These are phyloP conservation scores for Paspalum vaginatum DNA, from an alignment of 176 grass and related monocot species.

Conservation along the genomic window DNA sequence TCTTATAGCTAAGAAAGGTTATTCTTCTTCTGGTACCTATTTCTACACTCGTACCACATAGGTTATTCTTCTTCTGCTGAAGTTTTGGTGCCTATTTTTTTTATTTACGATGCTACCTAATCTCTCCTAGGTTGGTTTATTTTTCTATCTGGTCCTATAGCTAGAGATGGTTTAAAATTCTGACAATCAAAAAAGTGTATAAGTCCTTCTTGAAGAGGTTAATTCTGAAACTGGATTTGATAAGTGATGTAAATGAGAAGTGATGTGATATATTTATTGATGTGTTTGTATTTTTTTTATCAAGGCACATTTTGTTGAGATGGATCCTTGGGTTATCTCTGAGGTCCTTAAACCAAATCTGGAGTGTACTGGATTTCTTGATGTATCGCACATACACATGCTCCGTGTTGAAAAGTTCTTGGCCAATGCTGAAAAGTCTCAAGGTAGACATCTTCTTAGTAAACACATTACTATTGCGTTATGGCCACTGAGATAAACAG, in stretches of 20 bases:
- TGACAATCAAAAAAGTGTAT: constrained; percentile 11
- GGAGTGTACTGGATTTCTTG: constrained; percentile 82
- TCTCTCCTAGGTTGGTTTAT: neutral
- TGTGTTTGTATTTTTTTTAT: constrained; percentile 30
- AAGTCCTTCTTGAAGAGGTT: neutral
- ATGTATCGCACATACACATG: constrained; percentile 82
- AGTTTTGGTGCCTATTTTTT: neutral
- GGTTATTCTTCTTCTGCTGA: too few relatives aligned
- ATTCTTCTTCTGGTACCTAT: too few relatives aligned
- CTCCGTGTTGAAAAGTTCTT: constrained; percentile 83
- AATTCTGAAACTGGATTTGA: constrained; percentile 12
- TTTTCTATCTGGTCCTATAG: constrained; percentile 16
- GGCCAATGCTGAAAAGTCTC: constrained; percentile 65
- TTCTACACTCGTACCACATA: neutral
- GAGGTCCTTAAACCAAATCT: constrained; percentile 85
- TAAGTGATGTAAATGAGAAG: constrained; percentile 17
- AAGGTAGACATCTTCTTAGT: constrained; percentile 48
- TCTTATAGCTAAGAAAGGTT: neutral
- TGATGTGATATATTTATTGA: neutral
- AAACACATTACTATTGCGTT: neutral
- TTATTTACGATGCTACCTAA: neutral
- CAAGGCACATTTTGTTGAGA: constrained; percentile 94
- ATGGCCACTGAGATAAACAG: neutral
- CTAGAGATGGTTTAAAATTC: constrained; percentile 28
- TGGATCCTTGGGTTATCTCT: constrained; percentile 92